Conservation (phyloP, 2,329 filamentous ascomycete species). For the Alternaria gaisen region DNA sequence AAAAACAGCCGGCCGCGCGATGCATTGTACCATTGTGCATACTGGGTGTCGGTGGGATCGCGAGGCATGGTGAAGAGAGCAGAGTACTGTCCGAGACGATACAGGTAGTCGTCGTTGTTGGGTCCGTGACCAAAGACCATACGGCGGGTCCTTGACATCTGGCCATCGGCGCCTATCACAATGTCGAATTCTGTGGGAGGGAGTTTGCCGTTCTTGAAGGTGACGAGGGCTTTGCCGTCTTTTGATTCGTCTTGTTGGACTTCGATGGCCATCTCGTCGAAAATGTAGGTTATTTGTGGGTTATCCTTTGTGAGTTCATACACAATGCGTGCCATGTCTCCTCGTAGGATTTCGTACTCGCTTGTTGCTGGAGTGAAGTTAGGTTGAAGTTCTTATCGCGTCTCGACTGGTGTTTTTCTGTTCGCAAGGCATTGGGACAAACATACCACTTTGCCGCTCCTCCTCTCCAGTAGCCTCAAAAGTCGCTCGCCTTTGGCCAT, state of each 20-base stretch:
- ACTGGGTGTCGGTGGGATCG: slow-evolving; percentile 27
- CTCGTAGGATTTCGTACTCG: slow-evolving; percentile 69
- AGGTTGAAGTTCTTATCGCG: neutral
- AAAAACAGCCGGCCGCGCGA: slow-evolving; percentile 33
- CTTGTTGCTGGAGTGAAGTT: slow-evolving; percentile 52
- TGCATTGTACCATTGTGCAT: slow-evolving; percentile 40
- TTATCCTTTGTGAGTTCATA: slow-evolving; percentile 52
- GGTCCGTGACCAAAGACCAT: slow-evolving; percentile 30
- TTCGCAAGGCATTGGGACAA: neutral
- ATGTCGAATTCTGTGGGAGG: slow-evolving; percentile 31
- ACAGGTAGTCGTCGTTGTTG: slow-evolving; percentile 26
- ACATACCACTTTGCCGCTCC: neutral
- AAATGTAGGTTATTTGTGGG: slow-evolving; percentile 45
- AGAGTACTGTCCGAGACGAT: slow-evolving; percentile 39
- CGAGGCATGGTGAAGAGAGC: slow-evolving; percentile 44
- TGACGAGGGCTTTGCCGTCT: slow-evolving; percentile 48
- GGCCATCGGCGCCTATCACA: slow-evolving; percentile 45
- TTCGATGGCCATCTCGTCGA: slow-evolving; percentile 40
- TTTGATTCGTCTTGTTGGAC: slow-evolving; percentile 24
- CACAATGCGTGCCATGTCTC: slow-evolving; percentile 62
- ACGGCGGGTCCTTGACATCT: slow-evolving; percentile 39
- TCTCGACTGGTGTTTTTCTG: neutral
- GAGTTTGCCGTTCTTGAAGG: slow-evolving; percentile 47
- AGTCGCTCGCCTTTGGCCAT: slow-evolving; percentile 34
- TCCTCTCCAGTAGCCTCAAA: slow-evolving; percentile 43